Evolutionary conservation across 805 yeast genomes (phyloP), one percentile per base, ranked within the genome.

Genomic region (Isabelozyma rhagii): DNA sequence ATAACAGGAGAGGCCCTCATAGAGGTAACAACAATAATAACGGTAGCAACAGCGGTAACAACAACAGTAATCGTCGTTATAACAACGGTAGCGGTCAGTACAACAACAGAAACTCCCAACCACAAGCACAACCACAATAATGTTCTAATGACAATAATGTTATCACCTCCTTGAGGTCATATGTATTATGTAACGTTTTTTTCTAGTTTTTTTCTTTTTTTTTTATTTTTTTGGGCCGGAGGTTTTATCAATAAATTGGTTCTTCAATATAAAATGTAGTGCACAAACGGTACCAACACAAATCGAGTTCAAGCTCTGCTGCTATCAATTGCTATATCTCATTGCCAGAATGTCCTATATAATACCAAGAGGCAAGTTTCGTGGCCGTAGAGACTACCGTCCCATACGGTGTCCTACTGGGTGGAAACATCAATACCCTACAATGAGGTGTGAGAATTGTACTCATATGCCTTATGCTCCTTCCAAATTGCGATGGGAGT

Each of bases 1-100:
- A 67, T 51, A 65, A 71, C 52, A 64, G 63, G 45, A 67, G 63
- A 51, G 56, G 59, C 44, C 55, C 62, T 51, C 60, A 62, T 48
- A 49, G 55, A 41, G 49, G 53, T 44, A 58, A 61, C 47, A 59
- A 63, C 36, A 62, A 66, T 45, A 46, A 50, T 15, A 44, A 56
- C 38, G 51, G 51, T 31, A 41, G 44, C 27, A 47, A 47, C 28
- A 18, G 49, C 44, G 14, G 44, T 34, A 50, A 45, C 41, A 52
- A 54, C 27, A 40, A 51, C 47, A 48, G 44, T 40, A 48, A 47
- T 36, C 51, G 52, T 46, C 52, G 58, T 49, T 27, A 48, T 42
- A 47, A 54, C 47, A 45, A 48, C 42, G 36, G 36, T 10, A 31
- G n/a, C n/a, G 36, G 36, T 5, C 36, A 31, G n/a, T 31, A 31